Percentiles rank a stretch among this genome's conserved stretches.
phyloP scores from a whole-genome alignment of 345 rosid species.

The Lepidium sativum region DNA sequence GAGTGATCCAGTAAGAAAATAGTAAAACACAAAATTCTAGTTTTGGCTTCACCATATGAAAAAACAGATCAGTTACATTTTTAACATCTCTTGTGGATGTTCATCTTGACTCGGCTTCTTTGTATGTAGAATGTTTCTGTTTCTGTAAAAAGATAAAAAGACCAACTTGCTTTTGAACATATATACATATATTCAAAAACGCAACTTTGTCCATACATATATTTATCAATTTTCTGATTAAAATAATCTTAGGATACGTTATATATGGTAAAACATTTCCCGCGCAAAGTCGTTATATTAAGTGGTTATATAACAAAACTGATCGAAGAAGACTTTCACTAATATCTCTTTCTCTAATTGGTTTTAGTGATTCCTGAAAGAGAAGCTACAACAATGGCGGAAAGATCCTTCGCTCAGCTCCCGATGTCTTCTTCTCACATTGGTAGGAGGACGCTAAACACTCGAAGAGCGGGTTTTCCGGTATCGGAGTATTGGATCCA shows the following conservation, averaged over 20 bases:
- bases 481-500: conserved; percentile 34
- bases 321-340: not conserved
- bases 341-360: not conserved
- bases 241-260: not conserved
- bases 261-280: conserved; percentile 4
- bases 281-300: too few species aligned
- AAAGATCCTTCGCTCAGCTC: conserved; percentile 25
- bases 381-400: conserved; percentile 24
- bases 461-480: conserved; percentile 15
- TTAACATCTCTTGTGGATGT: conserved; percentile 25
- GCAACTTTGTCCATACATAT: not conserved
- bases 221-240: not conserved
- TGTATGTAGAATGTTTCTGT: conserved; percentile 26
- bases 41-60: conserved; percentile 20
- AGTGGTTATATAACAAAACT: conserved; percentile 2
- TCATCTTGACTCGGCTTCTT: conserved; percentile 34
- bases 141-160: conserved; percentile 3
- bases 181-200: not conserved
- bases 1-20: not conserved
- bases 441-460: conserved; percentile 17
- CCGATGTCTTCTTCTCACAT: conserved; percentile 29
- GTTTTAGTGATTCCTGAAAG: not conserved
- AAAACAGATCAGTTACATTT: not conserved
- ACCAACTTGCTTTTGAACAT: conserved; percentile 13
- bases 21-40: not conserved